These are phyloP conservation scores for Saccharomycopsis synnaedendra DNA, from an alignment of 805 yeast species.

Conservation along the genomic window DNA sequence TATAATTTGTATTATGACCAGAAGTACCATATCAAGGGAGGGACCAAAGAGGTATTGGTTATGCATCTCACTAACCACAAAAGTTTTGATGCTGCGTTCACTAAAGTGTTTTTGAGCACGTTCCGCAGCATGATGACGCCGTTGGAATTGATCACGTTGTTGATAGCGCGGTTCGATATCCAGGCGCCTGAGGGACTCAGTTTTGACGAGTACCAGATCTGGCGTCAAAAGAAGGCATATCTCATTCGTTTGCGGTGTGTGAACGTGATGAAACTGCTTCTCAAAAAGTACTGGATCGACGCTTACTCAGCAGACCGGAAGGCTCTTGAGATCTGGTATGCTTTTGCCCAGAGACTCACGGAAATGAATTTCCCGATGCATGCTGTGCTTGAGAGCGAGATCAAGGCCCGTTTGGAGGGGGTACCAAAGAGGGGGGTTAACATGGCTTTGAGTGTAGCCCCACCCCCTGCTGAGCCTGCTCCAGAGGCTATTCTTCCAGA, in stretches of 20 bases:
- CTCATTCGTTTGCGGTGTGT: constrained; percentile 60
- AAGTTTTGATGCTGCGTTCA: constrained; percentile 48
- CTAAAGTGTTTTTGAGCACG: constrained; percentile 59
- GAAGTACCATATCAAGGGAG: constrained; percentile 72
- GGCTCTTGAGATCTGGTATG: constrained; percentile 25
- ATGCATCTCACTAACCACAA: constrained; percentile 74
- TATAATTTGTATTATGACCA: constrained; percentile 48
- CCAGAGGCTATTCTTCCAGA: constrained; percentile 12
- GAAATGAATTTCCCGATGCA: constrained; percentile 34
- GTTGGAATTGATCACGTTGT: constrained; percentile 42
- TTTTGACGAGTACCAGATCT: constrained; percentile 66
- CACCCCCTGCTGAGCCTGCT: constrained; percentile 10
- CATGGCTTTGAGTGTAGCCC: constrained; percentile 1
- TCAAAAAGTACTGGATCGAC: constrained; percentile 61
- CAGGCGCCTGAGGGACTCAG: constrained; percentile 83
- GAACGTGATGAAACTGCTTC: constrained; percentile 51
- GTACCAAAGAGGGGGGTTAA: not conserved
- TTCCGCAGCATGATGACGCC: constrained; percentile 68
- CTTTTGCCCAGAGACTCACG: constrained; percentile 30
- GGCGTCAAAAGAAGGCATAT: constrained; percentile 62
- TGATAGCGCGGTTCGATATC: constrained; percentile 54
- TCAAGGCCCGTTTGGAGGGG: constrained; percentile 24
- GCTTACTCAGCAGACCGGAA: constrained; percentile 38
- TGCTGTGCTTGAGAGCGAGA: constrained; percentile 27
- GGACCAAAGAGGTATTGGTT: constrained; percentile 65